phyloP scores from a whole-genome alignment of 179 eudicot genomes.

The Silene vulgaris region DNA sequence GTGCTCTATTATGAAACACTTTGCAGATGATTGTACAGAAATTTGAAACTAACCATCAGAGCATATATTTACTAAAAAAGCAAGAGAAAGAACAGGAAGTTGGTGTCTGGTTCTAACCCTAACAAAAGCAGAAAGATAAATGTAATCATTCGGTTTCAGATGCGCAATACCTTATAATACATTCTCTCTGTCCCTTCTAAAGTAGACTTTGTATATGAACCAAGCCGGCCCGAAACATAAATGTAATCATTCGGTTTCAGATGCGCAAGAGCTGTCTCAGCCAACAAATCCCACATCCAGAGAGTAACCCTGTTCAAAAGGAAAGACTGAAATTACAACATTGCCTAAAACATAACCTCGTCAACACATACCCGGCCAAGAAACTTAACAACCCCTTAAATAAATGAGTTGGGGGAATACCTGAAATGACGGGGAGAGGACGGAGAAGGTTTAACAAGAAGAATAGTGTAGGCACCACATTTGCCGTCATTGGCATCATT shows the following conservation, averaged over 20 bases:
- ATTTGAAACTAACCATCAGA: too few relatives aligned
- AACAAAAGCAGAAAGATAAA: too few relatives aligned
- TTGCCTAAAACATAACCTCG: not conserved
- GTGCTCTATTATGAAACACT: too few relatives aligned
- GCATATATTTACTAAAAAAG: too few relatives aligned
- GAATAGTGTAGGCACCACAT: slow-evolving; percentile 33
- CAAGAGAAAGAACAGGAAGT: too few relatives aligned
- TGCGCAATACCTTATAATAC: slow-evolving; percentile 38
- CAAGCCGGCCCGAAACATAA: slow-evolving; percentile 60
- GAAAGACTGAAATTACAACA: slow-evolving; percentile 7
- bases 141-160: too few relatives aligned
- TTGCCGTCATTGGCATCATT: not conserved
- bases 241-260: slow-evolving; percentile 55
- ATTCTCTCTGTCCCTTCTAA: slow-evolving; percentile 32
- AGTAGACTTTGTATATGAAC: slow-evolving; percentile 33
- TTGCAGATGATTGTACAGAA: too few relatives aligned
- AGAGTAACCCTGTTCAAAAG: slow-evolving; percentile 48
- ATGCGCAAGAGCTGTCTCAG: slow-evolving; percentile 54
- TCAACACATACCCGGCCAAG: too few relatives aligned
- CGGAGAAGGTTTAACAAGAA: slow-evolving; percentile 32
- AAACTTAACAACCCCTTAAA: not conserved
- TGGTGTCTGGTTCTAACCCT: too few relatives aligned
- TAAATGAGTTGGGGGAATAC: slow-evolving; percentile 1
- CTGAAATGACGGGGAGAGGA: slow-evolving; percentile 15
- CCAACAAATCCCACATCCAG: slow-evolving; percentile 58